Evolutionary conservation across 306 rosid species (phyloP).

Genomic region (Quercus gilva): DNA sequence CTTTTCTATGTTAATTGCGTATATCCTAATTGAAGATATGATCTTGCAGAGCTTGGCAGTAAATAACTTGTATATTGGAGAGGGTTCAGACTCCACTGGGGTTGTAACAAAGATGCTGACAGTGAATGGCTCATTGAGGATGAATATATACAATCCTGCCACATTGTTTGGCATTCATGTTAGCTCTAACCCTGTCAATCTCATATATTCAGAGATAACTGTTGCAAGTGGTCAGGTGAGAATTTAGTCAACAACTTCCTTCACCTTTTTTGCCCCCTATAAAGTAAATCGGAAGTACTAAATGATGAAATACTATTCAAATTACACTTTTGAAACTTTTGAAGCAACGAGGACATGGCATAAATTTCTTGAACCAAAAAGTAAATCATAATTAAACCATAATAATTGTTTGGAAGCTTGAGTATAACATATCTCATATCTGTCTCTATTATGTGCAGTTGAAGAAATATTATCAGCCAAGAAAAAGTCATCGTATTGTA

Average conservation of each 20-base stretch:
- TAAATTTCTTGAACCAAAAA: neutral
- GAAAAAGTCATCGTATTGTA: slow-evolving; percentile 60
- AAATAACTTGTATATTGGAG: slow-evolving; percentile 65
- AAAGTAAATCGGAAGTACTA: neutral
- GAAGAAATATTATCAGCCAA: slow-evolving; percentile 81
- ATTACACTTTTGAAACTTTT: neutral
- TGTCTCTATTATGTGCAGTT: slow-evolving; percentile 39
- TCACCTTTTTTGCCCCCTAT: neutral
- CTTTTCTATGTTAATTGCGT: neutral
- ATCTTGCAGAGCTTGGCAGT: slow-evolving; percentile 72
- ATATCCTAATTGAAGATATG: neutral
- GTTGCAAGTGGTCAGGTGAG: slow-evolving; percentile 83
- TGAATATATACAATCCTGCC: slow-evolving; percentile 81
- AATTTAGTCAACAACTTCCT: neutral
- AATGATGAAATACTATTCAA: neutral
- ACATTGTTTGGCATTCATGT: slow-evolving; percentile 90
- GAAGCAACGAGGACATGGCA: neutral
- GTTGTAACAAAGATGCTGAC: slow-evolving; percentile 83
- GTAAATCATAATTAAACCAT: neutral
- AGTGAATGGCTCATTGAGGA: slow-evolving; percentile 62
- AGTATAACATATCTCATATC: neutral
- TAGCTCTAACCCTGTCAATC: slow-evolving; percentile 64
- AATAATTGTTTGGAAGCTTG: too few relatives aligned
- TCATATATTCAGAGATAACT: slow-evolving; percentile 66
- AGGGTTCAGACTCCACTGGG: slow-evolving; percentile 78